phyloP scores from a whole-genome alignment of 164 flowering plant species.

The Magnolia changhungtana region DNA sequence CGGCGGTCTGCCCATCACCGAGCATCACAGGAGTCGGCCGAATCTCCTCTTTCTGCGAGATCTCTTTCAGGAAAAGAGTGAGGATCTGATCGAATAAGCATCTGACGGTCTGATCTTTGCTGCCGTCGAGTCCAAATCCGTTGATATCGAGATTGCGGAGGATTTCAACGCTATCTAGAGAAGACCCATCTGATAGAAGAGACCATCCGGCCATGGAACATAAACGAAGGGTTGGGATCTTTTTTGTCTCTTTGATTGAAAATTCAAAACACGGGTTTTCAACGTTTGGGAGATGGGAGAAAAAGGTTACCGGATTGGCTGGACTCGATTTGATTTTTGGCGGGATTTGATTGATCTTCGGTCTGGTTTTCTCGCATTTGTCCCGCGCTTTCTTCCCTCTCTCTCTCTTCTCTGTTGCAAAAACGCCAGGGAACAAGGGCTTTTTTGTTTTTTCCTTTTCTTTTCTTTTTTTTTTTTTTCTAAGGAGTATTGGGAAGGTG shows the following conservation, averaged over 20 bases:
- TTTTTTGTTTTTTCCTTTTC: neutral
- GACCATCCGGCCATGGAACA: slow-evolving; percentile 55
- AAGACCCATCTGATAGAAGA: slow-evolving; percentile 30
- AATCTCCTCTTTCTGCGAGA: slow-evolving; percentile 15
- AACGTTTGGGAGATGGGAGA: neutral
- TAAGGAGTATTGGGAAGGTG: neutral
- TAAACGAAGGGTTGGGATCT: neutral
- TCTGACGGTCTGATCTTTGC: slow-evolving; percentile 11
- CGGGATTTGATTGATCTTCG: neutral
- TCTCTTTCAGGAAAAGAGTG: slow-evolving; percentile 25
- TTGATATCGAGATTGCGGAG: slow-evolving; percentile 17
- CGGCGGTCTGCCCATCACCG: slow-evolving; percentile 50
- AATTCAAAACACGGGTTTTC: neutral
- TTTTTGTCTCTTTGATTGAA: neutral
- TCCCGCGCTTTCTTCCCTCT: neutral
- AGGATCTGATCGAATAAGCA: slow-evolving; percentile 31
- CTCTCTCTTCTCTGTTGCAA: neutral
- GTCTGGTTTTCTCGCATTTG: neutral
- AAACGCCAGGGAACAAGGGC: neutral
- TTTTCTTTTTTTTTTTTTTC: too few species aligned
- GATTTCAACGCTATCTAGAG: slow-evolving; percentile 22
- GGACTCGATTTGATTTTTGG: neutral
- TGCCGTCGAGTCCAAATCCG: slow-evolving; percentile 16
- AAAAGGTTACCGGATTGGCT: neutral
- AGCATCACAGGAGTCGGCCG: slow-evolving; percentile 52